A percentile compares a stretch with the other conserved stretches of the same genome.
These are phyloP conservation scores for Trametes sanguinea DNA, from an alignment of 768 basidiomycete species.

Conservation along the genomic window DNA sequence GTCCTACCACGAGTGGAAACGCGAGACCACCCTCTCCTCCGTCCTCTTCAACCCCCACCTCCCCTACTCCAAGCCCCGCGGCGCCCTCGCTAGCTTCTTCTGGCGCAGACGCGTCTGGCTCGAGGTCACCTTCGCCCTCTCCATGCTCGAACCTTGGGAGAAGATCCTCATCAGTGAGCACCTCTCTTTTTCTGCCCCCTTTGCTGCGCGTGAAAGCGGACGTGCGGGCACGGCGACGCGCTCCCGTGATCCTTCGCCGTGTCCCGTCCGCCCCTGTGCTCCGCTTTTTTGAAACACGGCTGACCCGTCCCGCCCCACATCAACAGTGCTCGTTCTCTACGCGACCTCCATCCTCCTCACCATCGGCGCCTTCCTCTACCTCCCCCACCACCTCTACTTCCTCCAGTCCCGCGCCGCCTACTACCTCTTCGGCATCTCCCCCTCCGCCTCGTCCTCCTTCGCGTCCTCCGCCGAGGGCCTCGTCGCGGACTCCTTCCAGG, in stretches of 20 bases:
- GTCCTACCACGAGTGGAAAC: constrained; percentile 30
- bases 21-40: constrained; percentile 21
- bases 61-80: constrained; percentile 28
- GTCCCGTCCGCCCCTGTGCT: not conserved
- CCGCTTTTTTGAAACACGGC: not conserved
- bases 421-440: constrained; percentile 61
- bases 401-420: constrained; percentile 57
- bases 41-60: constrained; percentile 28
- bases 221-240: not conserved
- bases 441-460: constrained; percentile 8
- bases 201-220: not conserved
- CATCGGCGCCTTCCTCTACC: constrained; percentile 54
- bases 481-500: not conserved
- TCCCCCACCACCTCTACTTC: constrained; percentile 57
- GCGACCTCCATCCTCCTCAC: constrained; percentile 47
- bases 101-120: constrained; percentile 57
- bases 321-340: constrained; percentile 43
- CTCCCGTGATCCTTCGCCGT: not conserved
- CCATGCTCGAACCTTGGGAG: constrained; percentile 71
- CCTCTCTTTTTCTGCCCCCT: too few species aligned
- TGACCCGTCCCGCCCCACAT: not conserved
- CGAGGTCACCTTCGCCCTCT: constrained; percentile 61
- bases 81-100: constrained; percentile 30
- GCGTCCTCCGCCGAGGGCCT: too few species aligned
- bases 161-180: constrained; percentile 57